These are phyloP conservation scores for Ustilago tritici DNA, from an alignment of 1,284 basidiomycete species.

Conservation along the genomic window DNA sequence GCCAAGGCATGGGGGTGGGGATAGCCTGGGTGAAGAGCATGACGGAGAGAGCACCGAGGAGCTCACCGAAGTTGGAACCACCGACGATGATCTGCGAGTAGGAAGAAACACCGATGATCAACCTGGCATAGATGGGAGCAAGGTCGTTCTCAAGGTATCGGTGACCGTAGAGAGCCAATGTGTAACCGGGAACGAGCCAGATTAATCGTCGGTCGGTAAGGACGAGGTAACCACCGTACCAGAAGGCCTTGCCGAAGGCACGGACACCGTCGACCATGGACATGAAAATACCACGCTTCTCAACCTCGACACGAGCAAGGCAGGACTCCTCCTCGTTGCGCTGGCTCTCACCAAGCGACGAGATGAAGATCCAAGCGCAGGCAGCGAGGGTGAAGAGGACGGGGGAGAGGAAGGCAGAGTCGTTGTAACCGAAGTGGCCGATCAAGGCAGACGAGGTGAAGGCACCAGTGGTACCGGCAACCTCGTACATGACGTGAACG, in stretches of 20 bases:
- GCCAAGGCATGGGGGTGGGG: conserved; percentile 68
- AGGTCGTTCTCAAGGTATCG: conserved; percentile 70
- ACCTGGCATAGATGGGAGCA: conserved; percentile 69
- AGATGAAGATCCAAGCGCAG: conserved; percentile 60
- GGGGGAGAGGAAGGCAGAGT: conserved; percentile 67
- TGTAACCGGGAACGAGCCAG: conserved; percentile 69
- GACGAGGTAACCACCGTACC: conserved; percentile 65
- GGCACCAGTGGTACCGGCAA: conserved; percentile 70
- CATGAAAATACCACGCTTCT: conserved; percentile 37
- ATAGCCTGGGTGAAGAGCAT: conserved; percentile 66
- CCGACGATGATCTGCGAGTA: conserved; percentile 67
- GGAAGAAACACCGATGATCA: conserved; percentile 66
- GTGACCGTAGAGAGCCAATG: conserved; percentile 70
- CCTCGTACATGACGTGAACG: conserved; percentile 70
- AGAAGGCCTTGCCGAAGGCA: conserved; percentile 66
- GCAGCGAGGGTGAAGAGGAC: conserved; percentile 65
- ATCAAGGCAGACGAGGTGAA: conserved; percentile 70
- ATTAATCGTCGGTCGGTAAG: conserved; percentile 66
- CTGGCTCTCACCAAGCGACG: conserved; percentile 51
- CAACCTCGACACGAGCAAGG: conserved; percentile 38
- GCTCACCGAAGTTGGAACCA: conserved; percentile 66
- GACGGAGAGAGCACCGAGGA: conserved; percentile 69
- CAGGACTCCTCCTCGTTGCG: conserved; percentile 32
- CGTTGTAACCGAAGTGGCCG: conserved; percentile 70
- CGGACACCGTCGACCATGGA: conserved; percentile 56